A percentile compares a stretch with the other conserved stretches of the same genome.
These are phyloP conservation scores for Discostella stelligera DNA, from an alignment of 352 stramenopile genomes.

Conservation along the genomic window DNA sequence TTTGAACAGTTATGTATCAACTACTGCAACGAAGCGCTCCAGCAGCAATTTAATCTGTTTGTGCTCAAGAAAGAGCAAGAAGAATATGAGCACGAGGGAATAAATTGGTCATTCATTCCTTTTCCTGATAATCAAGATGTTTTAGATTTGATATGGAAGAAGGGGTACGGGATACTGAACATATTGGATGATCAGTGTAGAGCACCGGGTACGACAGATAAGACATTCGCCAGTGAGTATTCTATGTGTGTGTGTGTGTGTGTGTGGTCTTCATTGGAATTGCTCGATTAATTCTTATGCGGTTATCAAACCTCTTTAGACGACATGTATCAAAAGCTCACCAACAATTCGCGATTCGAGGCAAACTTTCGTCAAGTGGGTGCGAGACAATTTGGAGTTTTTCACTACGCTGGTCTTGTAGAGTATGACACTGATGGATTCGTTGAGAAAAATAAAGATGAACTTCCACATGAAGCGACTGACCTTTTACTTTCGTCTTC, in stretches of 20 bases:
- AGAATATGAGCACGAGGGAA: constrained; percentile 96
- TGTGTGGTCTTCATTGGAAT: neutral
- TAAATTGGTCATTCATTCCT: constrained; percentile 97
- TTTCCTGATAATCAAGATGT: constrained; percentile 98
- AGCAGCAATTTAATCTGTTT: constrained; percentile 89
- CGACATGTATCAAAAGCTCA: constrained; percentile 57
- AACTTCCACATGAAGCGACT: constrained; percentile 78
- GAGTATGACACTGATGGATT: constrained; percentile 78
- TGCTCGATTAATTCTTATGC: neutral
- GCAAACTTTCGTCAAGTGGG: constrained; percentile 70
- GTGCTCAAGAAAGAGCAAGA: constrained; percentile 98
- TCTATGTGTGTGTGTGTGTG: constrained; percentile 8
- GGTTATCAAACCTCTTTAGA: neutral
- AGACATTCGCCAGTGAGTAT: constrained; percentile 47
- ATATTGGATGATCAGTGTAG: constrained; percentile 97
- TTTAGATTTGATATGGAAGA: constrained; percentile 92
- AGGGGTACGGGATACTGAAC: constrained; percentile 72
- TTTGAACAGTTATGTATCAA: constrained; percentile 87
- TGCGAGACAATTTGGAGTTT: constrained; percentile 74
- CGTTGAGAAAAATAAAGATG: constrained; percentile 85
- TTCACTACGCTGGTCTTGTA: constrained; percentile 81
- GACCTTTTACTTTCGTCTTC: constrained; percentile 69
- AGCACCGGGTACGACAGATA: constrained; percentile 70
- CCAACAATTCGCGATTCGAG: constrained; percentile 51
- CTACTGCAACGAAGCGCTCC: constrained; percentile 87